Conservation (phyloP, 2,329 filamentous ascomycete genomes). For the Fusarium dimerum region DNA sequence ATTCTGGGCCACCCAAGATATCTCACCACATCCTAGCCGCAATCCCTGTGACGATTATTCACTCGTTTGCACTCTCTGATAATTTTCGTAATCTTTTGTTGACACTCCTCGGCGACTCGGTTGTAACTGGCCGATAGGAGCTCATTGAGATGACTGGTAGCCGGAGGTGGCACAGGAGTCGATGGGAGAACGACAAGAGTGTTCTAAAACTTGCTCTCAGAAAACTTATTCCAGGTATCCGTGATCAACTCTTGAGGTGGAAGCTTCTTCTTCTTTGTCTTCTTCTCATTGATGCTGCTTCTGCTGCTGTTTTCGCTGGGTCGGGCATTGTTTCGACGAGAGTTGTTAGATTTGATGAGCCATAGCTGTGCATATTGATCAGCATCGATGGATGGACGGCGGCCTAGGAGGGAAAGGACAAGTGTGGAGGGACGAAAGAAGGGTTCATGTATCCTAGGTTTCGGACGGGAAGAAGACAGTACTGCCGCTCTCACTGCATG, state of each 20-base stretch:
- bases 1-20: conserved; percentile 3
- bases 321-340: conserved; percentile 37
- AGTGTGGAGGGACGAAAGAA: too few species aligned
- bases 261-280: conserved; percentile 42
- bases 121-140: conserved; percentile 62
- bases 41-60: conserved; percentile 78
- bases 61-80: conserved; percentile 68
- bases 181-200: conserved; percentile 67
- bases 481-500: too few species aligned
- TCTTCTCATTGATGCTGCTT: conserved; percentile 51
- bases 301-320: conserved; percentile 35
- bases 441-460: too few species aligned
- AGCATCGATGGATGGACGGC: conserved; percentile 28
- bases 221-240: conserved; percentile 65
- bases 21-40: conserved; percentile 58
- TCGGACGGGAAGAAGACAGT: too few species aligned
- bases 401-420: background rate
- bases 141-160: conserved; percentile 58
- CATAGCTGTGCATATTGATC: conserved; percentile 46
- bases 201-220: conserved; percentile 61
- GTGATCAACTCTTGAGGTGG: conserved; percentile 67
- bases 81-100: conserved; percentile 61
- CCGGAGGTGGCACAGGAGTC: conserved; percentile 56
- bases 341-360: conserved; percentile 52
- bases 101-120: conserved; percentile 64